These are phyloP conservation scores for Malassezia restricta DNA, from an alignment of 1,284 basidiomycete genomes.

Conservation along the genomic window DNA sequence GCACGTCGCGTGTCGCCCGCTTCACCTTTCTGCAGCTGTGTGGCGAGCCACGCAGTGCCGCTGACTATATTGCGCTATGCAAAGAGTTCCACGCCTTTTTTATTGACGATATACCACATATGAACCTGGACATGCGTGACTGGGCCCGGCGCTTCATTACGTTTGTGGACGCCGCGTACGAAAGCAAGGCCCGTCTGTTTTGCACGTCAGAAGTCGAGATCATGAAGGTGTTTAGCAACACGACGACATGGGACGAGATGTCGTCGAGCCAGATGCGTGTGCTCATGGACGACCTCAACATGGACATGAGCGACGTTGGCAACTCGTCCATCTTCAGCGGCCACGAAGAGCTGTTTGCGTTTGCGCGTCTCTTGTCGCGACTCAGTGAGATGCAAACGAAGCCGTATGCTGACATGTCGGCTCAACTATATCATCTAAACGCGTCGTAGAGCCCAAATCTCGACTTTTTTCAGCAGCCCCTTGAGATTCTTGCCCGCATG, in stretches of 20 bases:
- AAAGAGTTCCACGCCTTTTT: conserved; percentile 77
- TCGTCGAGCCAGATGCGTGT: conserved; percentile 35
- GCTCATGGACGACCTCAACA: conserved; percentile 40
- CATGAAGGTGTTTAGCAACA: conserved; percentile 33
- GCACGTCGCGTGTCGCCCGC: conserved; percentile 58
- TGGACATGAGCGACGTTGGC: conserved; percentile 40
- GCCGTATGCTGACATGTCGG: conserved; percentile 19
- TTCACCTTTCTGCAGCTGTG: conserved; percentile 82
- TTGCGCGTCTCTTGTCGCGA: conserved; percentile 40
- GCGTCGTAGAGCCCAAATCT: conserved; percentile 29
- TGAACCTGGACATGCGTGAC: conserved; percentile 78
- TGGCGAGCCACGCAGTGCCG: conserved; percentile 75
- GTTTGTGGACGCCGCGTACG: conserved; percentile 71
- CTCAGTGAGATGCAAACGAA: conserved; percentile 41
- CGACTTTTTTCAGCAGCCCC: conserved; percentile 38
- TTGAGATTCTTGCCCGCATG: conserved; percentile 57
- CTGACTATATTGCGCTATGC: conserved; percentile 91
- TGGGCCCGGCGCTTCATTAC: conserved; percentile 83
- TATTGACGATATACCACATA: conserved; percentile 68
- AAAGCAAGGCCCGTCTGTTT: conserved; percentile 40
- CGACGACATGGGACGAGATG: conserved; percentile 17
- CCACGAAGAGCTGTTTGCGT: conserved; percentile 44
- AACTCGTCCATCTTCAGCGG: conserved; percentile 41
- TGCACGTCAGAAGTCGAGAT: conserved; percentile 35
- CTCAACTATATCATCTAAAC: background rate